These are phyloP conservation scores for Podospora fimiseda DNA, from an alignment of 495 filamentous ascomycete species.

Conservation along the genomic window DNA sequence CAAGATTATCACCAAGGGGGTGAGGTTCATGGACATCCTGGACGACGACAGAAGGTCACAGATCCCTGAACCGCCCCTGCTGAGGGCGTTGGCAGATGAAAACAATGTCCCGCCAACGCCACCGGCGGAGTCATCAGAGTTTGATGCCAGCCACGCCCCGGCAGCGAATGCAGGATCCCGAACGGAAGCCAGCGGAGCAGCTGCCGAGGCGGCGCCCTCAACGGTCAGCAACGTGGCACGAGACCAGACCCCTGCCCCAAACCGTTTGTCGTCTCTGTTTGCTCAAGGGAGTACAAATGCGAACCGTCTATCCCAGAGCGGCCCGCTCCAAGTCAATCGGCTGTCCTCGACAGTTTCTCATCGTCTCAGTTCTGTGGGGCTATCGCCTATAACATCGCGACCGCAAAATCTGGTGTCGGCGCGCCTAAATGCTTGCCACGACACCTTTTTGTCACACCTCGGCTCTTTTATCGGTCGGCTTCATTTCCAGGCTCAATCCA, in stretches of 20 bases:
- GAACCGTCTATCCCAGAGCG: slow-evolving; percentile 35
- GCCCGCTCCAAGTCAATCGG: slow-evolving; percentile 24
- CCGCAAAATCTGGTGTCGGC: slow-evolving; percentile 50
- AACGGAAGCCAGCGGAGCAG: slow-evolving; percentile 20
- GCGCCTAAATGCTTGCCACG: slow-evolving; percentile 69
- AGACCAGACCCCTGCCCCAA: slow-evolving; percentile 26
- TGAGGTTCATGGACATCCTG: slow-evolving; percentile 87
- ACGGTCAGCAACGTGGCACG: slow-evolving; percentile 29
- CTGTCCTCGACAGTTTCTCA: slow-evolving; percentile 49
- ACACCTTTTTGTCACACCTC: slow-evolving; percentile 79
- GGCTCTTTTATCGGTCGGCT: slow-evolving; percentile 88
- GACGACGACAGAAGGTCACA: slow-evolving; percentile 56
- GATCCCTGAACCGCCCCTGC: slow-evolving; percentile 47
- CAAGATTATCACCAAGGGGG: slow-evolving; percentile 84
- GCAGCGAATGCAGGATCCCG: slow-evolving; percentile 36
- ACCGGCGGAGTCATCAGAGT: slow-evolving; percentile 52
- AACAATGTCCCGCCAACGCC: slow-evolving; percentile 64
- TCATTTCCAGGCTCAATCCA: slow-evolving; percentile 82
- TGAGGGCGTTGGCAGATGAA: slow-evolving; percentile 58
- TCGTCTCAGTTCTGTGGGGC: slow-evolving; percentile 45
- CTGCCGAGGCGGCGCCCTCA: slow-evolving; percentile 23
- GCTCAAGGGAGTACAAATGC: slow-evolving; percentile 29
- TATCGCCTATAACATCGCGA: slow-evolving; percentile 34
- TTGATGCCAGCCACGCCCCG: slow-evolving; percentile 28
- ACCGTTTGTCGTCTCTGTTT: slow-evolving; percentile 38